Evolutionary conservation across 371 early-diverging fungal species (phyloP).

Genomic region (Saksenaea oblongispora): DNA sequence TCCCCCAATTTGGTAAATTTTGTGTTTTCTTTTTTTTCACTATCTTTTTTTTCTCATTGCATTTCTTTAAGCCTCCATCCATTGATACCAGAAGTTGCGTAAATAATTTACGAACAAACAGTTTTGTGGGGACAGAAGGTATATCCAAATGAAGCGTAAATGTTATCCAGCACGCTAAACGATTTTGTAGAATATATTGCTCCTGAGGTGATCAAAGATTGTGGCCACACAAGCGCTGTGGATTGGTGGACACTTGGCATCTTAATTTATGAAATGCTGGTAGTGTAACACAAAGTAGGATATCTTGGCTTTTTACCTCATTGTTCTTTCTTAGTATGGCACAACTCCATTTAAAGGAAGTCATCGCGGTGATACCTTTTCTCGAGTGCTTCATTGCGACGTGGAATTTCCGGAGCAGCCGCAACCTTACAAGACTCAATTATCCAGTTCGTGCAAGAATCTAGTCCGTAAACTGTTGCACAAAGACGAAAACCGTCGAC

Average conservation of each 20-base stretch:
- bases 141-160: background rate
- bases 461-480: constrained; percentile 78
- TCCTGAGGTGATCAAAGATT: constrained; percentile 93
- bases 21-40: background rate
- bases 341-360: constrained; percentile 92
- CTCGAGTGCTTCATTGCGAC: constrained; percentile 79
- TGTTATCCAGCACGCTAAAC: background rate
- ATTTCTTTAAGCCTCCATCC: constrained; percentile 43
- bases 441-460: constrained; percentile 60
- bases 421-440: constrained; percentile 21
- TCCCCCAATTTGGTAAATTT: constrained; percentile 43
- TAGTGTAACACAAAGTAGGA: constrained; percentile 25
- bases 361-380: constrained; percentile 83
- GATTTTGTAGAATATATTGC: constrained; percentile 83
- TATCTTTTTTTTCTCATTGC: background rate
- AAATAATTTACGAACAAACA: constrained; percentile 83
- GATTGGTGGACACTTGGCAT: constrained; percentile 99
- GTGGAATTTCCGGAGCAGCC: constrained; percentile 70
- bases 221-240: constrained; percentile 92
- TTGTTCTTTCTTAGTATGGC: constrained; percentile 54
- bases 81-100: constrained; percentile 89
- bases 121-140: constrained; percentile 94
- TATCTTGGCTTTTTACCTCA: background rate
- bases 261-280: constrained; percentile 95
- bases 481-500: constrained; percentile 81